Evolutionary conservation across 2,329 filamentous ascomycete species (phyloP).

Genomic region (Fusarium succisae): DNA sequence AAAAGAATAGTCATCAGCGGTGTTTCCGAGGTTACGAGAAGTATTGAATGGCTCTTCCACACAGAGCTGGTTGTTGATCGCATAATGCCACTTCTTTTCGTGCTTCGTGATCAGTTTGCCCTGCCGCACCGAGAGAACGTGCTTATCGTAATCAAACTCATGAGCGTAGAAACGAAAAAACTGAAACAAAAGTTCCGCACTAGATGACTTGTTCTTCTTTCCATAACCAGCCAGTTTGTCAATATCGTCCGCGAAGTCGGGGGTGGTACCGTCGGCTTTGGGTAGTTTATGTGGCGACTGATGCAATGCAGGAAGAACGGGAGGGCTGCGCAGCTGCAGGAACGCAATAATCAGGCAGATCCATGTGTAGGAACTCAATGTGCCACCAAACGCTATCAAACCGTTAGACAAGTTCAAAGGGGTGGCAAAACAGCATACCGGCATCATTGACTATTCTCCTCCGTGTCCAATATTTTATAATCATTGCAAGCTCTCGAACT

Average conservation of each 20-base stretch:
- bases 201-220: slow-evolving; percentile 78
- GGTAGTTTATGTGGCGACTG: slow-evolving; percentile 63
- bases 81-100: slow-evolving; percentile 88
- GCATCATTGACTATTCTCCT: slow-evolving; percentile 93
- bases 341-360: slow-evolving; percentile 99
- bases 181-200: slow-evolving; percentile 89
- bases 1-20: slow-evolving; percentile 94
- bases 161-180: slow-evolving; percentile 97
- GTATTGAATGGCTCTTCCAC: slow-evolving; percentile 98
- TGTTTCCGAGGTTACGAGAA: slow-evolving; percentile 90
- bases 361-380: slow-evolving; percentile 98
- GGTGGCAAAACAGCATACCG: slow-evolving; percentile 66
- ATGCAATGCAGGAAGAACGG: slow-evolving; percentile 87
- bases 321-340: slow-evolving; percentile 84
- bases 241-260: slow-evolving; percentile 88
- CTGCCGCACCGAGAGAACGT: slow-evolving; percentile 84
- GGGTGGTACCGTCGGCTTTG: slow-evolving; percentile 71
- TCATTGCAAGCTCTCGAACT: slow-evolving; percentile 92
- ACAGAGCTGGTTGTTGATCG: slow-evolving; percentile 84
- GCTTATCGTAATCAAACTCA: slow-evolving; percentile 88
- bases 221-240: slow-evolving; percentile 79
- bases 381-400: slow-evolving; percentile 82
- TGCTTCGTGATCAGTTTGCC: slow-evolving; percentile 81
- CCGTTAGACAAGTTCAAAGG: slow-evolving; percentile 30
- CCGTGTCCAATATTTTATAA: slow-evolving; percentile 97